These are phyloP conservation scores for Striga asiatica DNA, from an alignment of 257 asterid genomes.

Conservation along the genomic window DNA sequence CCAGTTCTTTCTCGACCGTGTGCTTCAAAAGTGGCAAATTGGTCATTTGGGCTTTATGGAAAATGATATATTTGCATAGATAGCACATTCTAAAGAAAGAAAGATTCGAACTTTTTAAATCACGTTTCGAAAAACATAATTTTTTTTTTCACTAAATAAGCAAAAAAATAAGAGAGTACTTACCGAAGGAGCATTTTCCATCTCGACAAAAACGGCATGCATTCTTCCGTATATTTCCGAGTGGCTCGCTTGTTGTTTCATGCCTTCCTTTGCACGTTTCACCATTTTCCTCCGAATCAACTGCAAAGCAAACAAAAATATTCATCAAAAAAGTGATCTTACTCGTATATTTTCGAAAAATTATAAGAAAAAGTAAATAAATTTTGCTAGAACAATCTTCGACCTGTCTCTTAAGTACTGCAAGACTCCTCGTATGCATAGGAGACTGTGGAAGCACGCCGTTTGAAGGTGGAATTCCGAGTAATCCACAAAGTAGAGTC, in stretches of 20 bases:
- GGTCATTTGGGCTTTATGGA: too few species aligned
- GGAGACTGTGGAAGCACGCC: constrained; percentile 98
- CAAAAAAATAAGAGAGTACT: constrained; percentile 4
- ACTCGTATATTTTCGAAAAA: neutral
- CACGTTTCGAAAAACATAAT: too few species aligned
- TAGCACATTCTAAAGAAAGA: too few species aligned
- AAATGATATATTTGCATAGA: too few species aligned
- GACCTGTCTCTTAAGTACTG: constrained; percentile 70
- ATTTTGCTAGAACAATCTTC: neutral
- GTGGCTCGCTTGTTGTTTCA: constrained; percentile 48
- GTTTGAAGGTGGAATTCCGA: constrained; percentile 90
- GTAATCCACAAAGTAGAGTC: constrained; percentile 83
- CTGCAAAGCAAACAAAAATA: constrained; percentile 17
- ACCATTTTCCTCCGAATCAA: constrained; percentile 63
- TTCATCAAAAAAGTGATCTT: neutral
- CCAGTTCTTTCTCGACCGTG: constrained; percentile 43
- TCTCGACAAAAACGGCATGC: constrained; percentile 74
- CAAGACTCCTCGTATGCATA: constrained; percentile 87
- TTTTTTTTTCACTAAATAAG: neutral
- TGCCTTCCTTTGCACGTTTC: constrained; percentile 62
- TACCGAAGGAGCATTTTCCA: constrained; percentile 59
- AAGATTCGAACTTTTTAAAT: too few species aligned
- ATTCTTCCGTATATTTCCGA: constrained; percentile 73
- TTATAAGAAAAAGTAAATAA: too few species aligned
- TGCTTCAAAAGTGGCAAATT: too few species aligned